Conservation (phyloP, 2,329 filamentous ascomycete species). For the Penicillium crustosum region DNA sequence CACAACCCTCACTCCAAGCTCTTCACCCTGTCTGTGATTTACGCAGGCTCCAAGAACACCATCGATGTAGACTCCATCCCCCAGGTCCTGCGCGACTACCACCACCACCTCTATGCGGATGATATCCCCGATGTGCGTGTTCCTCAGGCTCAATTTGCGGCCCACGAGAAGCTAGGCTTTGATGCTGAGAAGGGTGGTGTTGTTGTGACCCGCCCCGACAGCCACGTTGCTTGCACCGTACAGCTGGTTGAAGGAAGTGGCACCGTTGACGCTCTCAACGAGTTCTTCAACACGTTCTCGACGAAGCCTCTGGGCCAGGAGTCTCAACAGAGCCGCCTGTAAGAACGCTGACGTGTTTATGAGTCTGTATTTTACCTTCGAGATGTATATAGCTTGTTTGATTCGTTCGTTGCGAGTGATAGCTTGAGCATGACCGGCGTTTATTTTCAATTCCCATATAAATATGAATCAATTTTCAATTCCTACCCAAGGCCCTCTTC, state of each 20-base stretch:
- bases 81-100: constrained; percentile 68
- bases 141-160: constrained; percentile 67
- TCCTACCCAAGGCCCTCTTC: neutral
- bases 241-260: constrained; percentile 71
- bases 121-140: constrained; percentile 73
- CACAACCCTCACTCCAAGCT: constrained; percentile 84
- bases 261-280: constrained; percentile 78
- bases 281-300: constrained; percentile 75
- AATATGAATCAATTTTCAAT: constrained; percentile 20
- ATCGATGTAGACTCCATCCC: constrained; percentile 76
- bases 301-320: constrained; percentile 53
- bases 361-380: constrained; percentile 19
- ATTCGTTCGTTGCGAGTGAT: constrained; percentile 18
- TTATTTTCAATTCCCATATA: constrained; percentile 17
- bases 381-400: constrained; percentile 24
- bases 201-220: constrained; percentile 81
- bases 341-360: constrained; percentile 9
- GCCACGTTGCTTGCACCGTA: constrained; percentile 77
- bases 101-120: constrained; percentile 82
- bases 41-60: constrained; percentile 65
- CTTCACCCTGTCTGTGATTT: constrained; percentile 75
- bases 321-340: constrained; percentile 38
- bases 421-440: constrained; percentile 31
- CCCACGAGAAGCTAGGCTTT: constrained; percentile 84
- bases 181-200: constrained; percentile 72